Base-by-base conservation (phyloP, 139 green algal species). In the Micromonas commoda region DNA sequence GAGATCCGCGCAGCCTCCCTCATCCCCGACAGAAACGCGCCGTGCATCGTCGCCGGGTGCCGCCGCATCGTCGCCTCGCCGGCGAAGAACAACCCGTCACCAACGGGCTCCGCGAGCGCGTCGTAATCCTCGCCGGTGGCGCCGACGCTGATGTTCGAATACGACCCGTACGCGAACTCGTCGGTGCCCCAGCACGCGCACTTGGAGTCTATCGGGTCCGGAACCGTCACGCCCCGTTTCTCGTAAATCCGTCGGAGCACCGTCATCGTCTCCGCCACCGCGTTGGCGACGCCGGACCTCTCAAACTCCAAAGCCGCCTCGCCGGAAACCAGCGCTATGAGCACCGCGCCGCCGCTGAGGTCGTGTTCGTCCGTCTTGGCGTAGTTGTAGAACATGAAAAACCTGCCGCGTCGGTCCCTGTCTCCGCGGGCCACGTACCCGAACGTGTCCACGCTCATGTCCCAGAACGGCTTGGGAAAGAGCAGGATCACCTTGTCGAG, bases 1-100 rank as follows among this genome's bases (percentile, higher is more conserved):
- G 64, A 38, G 20, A 90, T 82, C 21, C 76, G 74, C 1, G 77
- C 83, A 26, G 89, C 86, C 79, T 91, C 88, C 5, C 89, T 65
- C 51, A 91, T 60, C 0, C 93, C 93, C 0, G 87, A 90, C 26
- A 89, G 60, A 82, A 94, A 97, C 31, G 95, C 95, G 19, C 95
- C 95, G 77, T 99, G 95, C 94, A 99, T 98, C 33, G 95, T 98
- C 64, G 95, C 94, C 0, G 93, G 94, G 82, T 93, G 92, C 80
- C 91, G 91, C 29, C 83, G 65, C 9, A 77, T 96, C n/a, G 94
- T 98, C 32, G 91, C 91, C 85, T 87, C 82, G 0, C 82, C 82
- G 6, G 83, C 80, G 24, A 87, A 87, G 54, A 85, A 85, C 1
- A 87, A 65, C 3, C 75, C 68, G n/a, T 73, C 37, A 0, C 61